phyloP scores from a whole-genome alignment of 441 rosid species.

The Populus hybrid region DNA sequence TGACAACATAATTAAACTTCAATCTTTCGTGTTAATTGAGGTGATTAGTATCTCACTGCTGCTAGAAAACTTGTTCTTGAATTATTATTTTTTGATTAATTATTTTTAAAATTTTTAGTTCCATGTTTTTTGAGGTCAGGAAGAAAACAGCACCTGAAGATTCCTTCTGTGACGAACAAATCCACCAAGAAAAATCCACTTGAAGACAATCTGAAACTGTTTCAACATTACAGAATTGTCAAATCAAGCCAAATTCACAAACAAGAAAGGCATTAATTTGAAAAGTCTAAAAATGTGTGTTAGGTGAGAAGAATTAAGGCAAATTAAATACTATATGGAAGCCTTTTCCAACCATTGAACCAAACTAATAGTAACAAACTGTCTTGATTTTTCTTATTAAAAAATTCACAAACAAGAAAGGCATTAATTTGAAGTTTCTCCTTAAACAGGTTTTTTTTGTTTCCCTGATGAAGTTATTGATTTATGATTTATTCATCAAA shows the following conservation, averaged over 20 bases:
- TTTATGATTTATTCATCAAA: no score
- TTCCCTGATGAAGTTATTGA: no score
- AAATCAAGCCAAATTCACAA: neutral
- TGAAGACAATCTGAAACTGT: conserved; percentile 4
- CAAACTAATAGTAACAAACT: no score
- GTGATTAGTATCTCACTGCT: no score
- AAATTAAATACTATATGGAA: no score
- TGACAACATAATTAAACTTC: neutral
- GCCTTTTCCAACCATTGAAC: no score
- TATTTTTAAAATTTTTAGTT: neutral
- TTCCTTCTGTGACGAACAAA: neutral
- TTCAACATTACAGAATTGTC: neutral
- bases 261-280: no score
- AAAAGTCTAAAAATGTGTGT: neutral
- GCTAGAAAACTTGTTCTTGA: no score
- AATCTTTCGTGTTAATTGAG: no score
- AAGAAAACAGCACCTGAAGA: neutral
- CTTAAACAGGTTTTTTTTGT: neutral
- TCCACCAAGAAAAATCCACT: neutral
- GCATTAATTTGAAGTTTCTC: neutral
- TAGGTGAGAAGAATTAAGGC: neutral
- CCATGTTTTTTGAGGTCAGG: neutral
- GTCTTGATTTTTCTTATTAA: no score
- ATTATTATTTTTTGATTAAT: no score
- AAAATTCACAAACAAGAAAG: neutral